Evolutionary conservation across 305 asterid genomes (phyloP).

Genomic region (Rubia balearica): DNA sequence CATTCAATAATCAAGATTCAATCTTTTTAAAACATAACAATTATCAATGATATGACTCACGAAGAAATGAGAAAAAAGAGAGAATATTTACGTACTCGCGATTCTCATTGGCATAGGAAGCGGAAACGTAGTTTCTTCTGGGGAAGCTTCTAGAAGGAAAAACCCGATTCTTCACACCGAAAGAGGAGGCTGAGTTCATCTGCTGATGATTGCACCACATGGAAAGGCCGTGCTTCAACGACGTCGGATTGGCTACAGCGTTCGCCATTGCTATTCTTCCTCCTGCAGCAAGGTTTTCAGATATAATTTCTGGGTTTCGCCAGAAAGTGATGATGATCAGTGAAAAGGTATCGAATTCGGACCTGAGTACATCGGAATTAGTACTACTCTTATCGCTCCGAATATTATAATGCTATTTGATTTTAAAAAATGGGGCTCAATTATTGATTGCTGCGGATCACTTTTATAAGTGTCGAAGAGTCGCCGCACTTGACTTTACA

Average conservation of each 20-base stretch:
- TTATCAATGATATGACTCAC: not conserved
- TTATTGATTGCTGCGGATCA: conserved; percentile 6
- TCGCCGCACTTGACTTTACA: not conserved
- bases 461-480: conserved; percentile 23
- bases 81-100: conserved; percentile 45
- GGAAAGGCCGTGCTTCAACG: conserved; percentile 62
- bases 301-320: not conserved
- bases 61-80: not conserved
- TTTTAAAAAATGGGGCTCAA: not conserved
- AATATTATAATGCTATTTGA: not conserved
- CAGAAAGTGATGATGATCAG: conserved; percentile 5
- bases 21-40: not conserved
- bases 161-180: conserved; percentile 34
- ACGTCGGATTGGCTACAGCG: conserved; percentile 39
- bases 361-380: conserved; percentile 26
- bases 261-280: conserved; percentile 39
- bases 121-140: conserved; percentile 43
- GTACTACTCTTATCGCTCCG: not conserved
- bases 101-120: conserved; percentile 70
- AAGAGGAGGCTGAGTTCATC: conserved; percentile 31
- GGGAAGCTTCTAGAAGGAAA: conserved; percentile 34
- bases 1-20: not conserved
- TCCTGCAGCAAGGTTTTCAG: conserved; percentile 8
- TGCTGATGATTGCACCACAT: conserved; percentile 43
- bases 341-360: not conserved